phyloP scores from a whole-genome alignment of 2,329 filamentous ascomycete genomes.

The Coniochaeta sp. region DNA sequence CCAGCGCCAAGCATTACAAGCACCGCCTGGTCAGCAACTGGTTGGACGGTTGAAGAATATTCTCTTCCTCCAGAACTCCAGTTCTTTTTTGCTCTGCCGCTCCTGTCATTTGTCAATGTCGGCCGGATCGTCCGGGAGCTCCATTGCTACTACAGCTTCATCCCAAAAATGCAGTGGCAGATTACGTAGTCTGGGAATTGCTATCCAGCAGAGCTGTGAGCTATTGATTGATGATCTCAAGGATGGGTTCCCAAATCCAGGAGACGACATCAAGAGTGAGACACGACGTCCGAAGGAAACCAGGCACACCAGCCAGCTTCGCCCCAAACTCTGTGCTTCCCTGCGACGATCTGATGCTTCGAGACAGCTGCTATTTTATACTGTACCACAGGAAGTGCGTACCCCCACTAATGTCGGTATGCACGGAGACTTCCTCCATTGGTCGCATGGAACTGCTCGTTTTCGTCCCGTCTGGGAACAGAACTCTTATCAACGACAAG shows the following conservation, averaged over 20 bases:
- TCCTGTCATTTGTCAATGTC: background rate
- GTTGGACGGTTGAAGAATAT: background rate
- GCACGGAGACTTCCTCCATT: background rate
- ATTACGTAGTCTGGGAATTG: background rate
- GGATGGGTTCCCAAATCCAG: background rate
- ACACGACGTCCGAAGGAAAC: background rate
- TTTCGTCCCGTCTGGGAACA: background rate
- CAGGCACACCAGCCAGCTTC: slow-evolving; percentile 1
- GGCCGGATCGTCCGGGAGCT: background rate
- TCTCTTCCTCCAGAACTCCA: background rate
- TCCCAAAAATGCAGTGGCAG: background rate
- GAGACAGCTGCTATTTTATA: background rate
- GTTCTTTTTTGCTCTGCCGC: background rate
- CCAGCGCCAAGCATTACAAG: background rate
- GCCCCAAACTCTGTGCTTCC: background rate
- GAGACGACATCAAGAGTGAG: background rate
- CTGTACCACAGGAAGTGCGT: too few species aligned
- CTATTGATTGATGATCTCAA: background rate
- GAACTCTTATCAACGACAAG: background rate
- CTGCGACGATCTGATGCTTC: background rate
- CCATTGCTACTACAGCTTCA: background rate
- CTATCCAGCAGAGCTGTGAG: background rate
- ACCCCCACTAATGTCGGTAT: background rate
- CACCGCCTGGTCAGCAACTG: background rate
- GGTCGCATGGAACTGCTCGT: background rate